phyloP scores from a whole-genome alignment of 2,329 filamentous ascomycete species.

The Xylaria sp. region DNA sequence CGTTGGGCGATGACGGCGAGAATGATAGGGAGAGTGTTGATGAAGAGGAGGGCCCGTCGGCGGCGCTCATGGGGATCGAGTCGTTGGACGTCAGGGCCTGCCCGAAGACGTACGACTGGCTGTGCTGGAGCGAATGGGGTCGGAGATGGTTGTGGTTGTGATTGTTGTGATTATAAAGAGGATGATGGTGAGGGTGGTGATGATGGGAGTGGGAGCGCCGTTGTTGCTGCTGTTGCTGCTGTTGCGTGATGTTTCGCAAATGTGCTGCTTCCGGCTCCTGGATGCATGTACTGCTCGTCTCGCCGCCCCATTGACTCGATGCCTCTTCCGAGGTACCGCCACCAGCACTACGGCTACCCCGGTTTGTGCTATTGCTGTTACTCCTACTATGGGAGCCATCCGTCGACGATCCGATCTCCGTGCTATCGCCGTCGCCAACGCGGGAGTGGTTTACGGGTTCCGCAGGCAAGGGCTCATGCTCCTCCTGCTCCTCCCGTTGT shows the following conservation, averaged over 20 bases:
- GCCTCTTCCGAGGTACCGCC: slow-evolving; percentile 23
- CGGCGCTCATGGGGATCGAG: slow-evolving; percentile 15
- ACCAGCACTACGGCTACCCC: background rate
- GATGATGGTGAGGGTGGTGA: background rate
- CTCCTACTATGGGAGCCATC: background rate
- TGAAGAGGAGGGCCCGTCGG: background rate
- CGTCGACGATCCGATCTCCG: slow-evolving; percentile 20
- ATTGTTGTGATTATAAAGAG: background rate
- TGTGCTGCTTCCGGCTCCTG: slow-evolving; percentile 25
- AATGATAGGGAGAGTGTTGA: background rate
- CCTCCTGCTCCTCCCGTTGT: too few relatives aligned
- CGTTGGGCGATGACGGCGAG: background rate
- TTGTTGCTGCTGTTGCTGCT: background rate
- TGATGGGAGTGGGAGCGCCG: background rate
- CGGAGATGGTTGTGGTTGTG: background rate
- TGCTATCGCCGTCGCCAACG: slow-evolving; percentile 15
- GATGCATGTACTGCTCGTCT: slow-evolving; percentile 27
- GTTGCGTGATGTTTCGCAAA: background rate
- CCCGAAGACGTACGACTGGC: slow-evolving; percentile 12
- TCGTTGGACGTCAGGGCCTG: slow-evolving; percentile 28
- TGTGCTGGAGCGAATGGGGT: slow-evolving; percentile 9
- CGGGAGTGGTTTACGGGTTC: background rate
- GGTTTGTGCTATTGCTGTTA: background rate
- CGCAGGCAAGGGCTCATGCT: background rate
- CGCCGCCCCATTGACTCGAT: slow-evolving; percentile 25